Base-by-base conservation (phyloP, 306 rosid species). In the Begonia masoniana region DNA sequence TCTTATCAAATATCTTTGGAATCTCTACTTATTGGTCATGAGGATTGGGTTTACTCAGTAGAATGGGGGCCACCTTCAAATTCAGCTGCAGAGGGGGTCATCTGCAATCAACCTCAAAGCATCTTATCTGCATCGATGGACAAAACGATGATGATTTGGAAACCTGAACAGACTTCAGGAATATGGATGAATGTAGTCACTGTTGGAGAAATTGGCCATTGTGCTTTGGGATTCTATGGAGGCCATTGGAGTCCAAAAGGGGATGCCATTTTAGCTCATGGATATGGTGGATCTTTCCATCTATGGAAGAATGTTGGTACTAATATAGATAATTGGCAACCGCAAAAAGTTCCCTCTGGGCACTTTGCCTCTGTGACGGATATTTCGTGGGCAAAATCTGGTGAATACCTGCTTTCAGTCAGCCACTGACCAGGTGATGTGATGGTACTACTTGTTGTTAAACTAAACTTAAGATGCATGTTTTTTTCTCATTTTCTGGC, bases 121-220 rank as follows among this genome's bases (percentile, higher is more conserved):
- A 81, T 91, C 67, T 79, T 91, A 59, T 91, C 99, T 63, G 94
- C 99, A 69, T 91, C 99, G 12, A 91, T 91, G 94, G 99, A 86
- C 91, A 91, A 91, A 81, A 81, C 99, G 58, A 86, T 91, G 99
- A 91, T 91, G 99, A 74, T 91, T 58, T 91, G 96, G 99, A 83
- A 91, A 70, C 99, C 99, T 47, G 99, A 91, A 66, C 73, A 53
- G 63, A 83, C 78, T 52, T 81, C 94, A 66, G 99, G 96, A 31
- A 82, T 91, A 67, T 91, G 99, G 99, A 86, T 86, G 93, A 91
- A 91, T 70, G 96, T 85, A 54, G 99, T 91, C 42, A 91, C 94
- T 43, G 99, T 91, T 51, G 99, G 99, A 31, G 99, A 91, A 65
- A 68, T 86, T 56, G 83, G 96, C 68, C 99, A 91, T 70, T 83